These are phyloP conservation scores for Rhizophagus clarus DNA, from an alignment of 192 early-diverging fungal species.

Conservation along the genomic window DNA sequence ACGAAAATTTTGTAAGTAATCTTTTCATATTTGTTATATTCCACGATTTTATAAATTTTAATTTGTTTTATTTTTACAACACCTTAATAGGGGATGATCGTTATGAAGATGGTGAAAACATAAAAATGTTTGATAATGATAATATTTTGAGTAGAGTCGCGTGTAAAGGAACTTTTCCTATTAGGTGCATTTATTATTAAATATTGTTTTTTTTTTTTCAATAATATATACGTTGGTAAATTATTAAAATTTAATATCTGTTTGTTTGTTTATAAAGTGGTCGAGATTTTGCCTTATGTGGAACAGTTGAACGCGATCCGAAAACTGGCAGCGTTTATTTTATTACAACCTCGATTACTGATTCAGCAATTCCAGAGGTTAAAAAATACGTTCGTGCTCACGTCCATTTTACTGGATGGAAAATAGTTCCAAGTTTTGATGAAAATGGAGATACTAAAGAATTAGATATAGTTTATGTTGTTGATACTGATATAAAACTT, in stretches of 20 bases:
- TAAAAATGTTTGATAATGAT: conserved; percentile 53
- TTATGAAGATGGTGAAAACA: conserved; percentile 47
- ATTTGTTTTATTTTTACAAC: neutral
- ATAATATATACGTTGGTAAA: neutral
- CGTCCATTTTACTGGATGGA: conserved; percentile 52
- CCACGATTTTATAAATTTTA: neutral
- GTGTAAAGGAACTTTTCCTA: conserved; percentile 38
- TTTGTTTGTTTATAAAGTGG: conserved; percentile 34
- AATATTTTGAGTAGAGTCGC: conserved; percentile 49
- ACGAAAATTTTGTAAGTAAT: conserved; percentile 35
- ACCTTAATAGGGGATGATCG: conserved; percentile 48
- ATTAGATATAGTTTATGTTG: conserved; percentile 48
- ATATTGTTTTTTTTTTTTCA: too few species aligned
- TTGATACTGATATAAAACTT: conserved; percentile 51
- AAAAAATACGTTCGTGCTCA: conserved; percentile 48
- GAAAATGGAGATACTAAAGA: conserved; percentile 38
- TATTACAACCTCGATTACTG: conserved; percentile 50
- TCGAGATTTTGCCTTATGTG: conserved; percentile 50
- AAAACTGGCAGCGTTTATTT: conserved; percentile 45
- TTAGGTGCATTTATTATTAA: conserved; percentile 36
- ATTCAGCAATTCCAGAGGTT: conserved; percentile 49
- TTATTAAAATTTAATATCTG: neutral
- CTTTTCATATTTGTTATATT: neutral
- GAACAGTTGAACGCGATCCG: conserved; percentile 54
- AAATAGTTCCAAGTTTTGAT: conserved; percentile 50